Conservation (phyloP, 2,329 filamentous ascomycete genomes). For the Xylariaceae sp. region DNA sequence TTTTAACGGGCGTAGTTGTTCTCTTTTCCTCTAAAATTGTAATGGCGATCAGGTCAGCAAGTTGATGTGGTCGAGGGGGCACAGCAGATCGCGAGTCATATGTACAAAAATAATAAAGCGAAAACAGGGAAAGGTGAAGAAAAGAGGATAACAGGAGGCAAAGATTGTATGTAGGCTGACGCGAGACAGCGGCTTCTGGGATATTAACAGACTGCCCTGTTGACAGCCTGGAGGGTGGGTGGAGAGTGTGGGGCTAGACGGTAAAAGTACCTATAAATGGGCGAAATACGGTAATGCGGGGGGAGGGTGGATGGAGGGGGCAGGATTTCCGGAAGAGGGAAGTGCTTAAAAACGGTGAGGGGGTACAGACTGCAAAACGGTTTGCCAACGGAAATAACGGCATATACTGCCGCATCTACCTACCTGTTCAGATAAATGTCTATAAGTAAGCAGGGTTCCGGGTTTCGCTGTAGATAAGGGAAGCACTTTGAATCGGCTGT, state of each 20-base stretch:
- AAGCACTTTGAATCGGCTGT: too few relatives aligned
- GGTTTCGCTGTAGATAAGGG: too few relatives aligned
- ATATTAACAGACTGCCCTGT: conserved; percentile 2
- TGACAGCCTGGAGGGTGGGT: background rate
- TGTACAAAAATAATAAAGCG: background rate
- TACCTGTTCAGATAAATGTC: background rate
- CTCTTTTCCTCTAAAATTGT: background rate
- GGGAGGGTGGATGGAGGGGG: too few relatives aligned
- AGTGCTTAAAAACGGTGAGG: background rate
- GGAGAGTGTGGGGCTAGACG: background rate
- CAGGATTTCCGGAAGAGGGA: conserved; percentile 22
- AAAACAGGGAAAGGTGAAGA: background rate
- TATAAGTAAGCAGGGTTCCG: too few relatives aligned
- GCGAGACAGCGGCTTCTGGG: conserved; percentile 22
- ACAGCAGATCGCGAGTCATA: conserved; percentile 21
- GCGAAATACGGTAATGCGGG: conserved; percentile 18
- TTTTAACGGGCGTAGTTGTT: background rate
- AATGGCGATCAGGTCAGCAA: conserved; percentile 12
- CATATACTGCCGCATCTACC: too few relatives aligned
- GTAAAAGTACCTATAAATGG: background rate
- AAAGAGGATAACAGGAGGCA: conserved; percentile 11
- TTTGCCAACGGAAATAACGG: conserved; percentile 14
- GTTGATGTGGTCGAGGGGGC: conserved; percentile 12
- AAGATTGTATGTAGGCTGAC: conserved; percentile 27
- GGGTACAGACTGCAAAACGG: conserved; percentile 3